Conservation (phyloP, 495 filamentous ascomycete species). For the Aspergillus homomorphus region DNA sequence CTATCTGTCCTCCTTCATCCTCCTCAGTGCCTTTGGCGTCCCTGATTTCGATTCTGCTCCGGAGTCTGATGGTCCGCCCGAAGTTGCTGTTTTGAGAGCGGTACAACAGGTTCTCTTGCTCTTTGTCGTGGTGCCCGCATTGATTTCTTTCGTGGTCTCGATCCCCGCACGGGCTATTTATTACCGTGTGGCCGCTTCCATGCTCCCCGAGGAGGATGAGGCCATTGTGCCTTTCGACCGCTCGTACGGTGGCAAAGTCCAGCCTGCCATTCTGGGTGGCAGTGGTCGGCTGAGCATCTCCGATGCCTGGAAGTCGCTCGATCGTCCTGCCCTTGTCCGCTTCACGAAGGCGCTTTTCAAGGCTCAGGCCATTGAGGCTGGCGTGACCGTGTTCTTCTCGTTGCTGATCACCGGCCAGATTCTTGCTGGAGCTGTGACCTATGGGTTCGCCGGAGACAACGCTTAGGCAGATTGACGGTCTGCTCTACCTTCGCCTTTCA, state of each 20-base stretch:
- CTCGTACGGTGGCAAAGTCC: slow-evolving; percentile 58
- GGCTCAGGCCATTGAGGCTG: slow-evolving; percentile 51
- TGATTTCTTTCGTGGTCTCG: slow-evolving; percentile 47
- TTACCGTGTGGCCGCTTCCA: slow-evolving; percentile 67
- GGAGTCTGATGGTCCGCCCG: slow-evolving; percentile 18
- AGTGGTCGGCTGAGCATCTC: slow-evolving; percentile 63
- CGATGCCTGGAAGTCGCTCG: slow-evolving; percentile 71
- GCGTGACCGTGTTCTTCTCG: slow-evolving; percentile 41
- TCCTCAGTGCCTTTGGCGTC: slow-evolving; percentile 28
- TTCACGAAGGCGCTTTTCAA: slow-evolving; percentile 68
- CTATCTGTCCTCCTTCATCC: slow-evolving; percentile 40
- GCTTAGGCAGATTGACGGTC: background rate
- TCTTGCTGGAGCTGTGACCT: slow-evolving; percentile 20
- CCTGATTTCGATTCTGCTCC: too few species aligned
- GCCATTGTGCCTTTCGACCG: slow-evolving; percentile 76
- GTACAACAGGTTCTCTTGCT: too few species aligned
- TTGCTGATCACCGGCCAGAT: slow-evolving; percentile 36
- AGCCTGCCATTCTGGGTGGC: slow-evolving; percentile 62
- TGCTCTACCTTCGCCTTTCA: background rate
- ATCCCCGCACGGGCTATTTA: slow-evolving; percentile 63
- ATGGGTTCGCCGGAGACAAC: slow-evolving; percentile 2
- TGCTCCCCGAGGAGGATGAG: slow-evolving; percentile 66
- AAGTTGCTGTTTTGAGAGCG: too few species aligned
- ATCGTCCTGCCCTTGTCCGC: slow-evolving; percentile 59
- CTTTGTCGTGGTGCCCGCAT: slow-evolving; percentile 31